Evolutionary conservation across 1,139 yeast genomes (phyloP).

Genomic region (Hyphopichia buzzinii): DNA sequence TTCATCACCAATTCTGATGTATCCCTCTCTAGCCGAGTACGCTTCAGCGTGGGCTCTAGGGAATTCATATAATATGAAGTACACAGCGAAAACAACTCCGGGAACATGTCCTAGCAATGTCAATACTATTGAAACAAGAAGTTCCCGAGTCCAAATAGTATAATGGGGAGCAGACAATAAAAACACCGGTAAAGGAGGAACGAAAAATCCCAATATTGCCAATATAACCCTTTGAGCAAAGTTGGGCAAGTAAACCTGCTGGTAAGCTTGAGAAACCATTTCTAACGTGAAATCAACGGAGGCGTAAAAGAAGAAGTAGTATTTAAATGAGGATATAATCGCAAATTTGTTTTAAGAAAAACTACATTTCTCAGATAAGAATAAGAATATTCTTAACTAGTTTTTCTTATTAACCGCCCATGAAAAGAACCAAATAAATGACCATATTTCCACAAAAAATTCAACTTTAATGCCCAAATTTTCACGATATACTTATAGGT

Average conservation of each 20-base stretch:
- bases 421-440: too few relatives aligned
- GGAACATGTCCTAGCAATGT: conserved; percentile 40
- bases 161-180: conserved; percentile 23
- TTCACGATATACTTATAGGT: too few relatives aligned
- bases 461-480: too few relatives aligned
- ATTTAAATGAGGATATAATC: too few relatives aligned
- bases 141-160: conserved; percentile 32
- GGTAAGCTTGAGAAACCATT: conserved; percentile 1
- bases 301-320: too few relatives aligned
- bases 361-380: too few relatives aligned
- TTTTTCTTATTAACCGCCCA: too few relatives aligned
- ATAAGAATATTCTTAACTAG: too few relatives aligned
- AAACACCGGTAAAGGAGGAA: conserved; percentile 43
- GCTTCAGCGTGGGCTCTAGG: conserved; percentile 12
- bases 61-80: conserved; percentile 26
- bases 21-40: conserved; percentile 14
- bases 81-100: conserved; percentile 34
- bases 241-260: conserved; percentile 1
- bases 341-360: too few relatives aligned
- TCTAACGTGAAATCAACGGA: too few relatives aligned
- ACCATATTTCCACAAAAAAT: too few relatives aligned
- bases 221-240: conserved; percentile 21
- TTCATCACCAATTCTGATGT: conserved; percentile 21
- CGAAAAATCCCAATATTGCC: conserved; percentile 28
- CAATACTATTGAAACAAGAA: conserved; percentile 32